Conservation (phyloP, 176 grass and related monocot species). For the Ensete ventricosum region DNA sequence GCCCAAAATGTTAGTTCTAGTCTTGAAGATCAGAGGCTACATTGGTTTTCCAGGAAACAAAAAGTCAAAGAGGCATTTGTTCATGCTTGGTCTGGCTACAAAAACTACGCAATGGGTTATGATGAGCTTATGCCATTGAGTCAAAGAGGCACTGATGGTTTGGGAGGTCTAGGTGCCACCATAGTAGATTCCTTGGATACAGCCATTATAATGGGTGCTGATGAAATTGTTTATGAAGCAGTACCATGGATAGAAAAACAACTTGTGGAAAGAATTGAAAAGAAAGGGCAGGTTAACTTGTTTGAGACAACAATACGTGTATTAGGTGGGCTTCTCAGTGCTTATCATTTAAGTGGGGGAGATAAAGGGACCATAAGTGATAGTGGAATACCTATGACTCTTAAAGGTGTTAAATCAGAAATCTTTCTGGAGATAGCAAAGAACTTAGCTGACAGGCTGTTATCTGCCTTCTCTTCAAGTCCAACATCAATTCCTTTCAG, state of each 20-base stretch:
- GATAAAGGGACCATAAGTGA: constrained; percentile 27
- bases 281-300: constrained; percentile 92
- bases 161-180: constrained; percentile 91
- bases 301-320: constrained; percentile 98
- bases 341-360: constrained; percentile 75
- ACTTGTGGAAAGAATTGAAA: constrained; percentile 63
- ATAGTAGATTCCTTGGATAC: constrained; percentile 89
- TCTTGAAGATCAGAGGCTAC: constrained; percentile 24
- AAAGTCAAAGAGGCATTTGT: constrained; percentile 91
- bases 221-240: constrained; percentile 70
- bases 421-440: constrained; percentile 68
- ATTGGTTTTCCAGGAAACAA: constrained; percentile 60
- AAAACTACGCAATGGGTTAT: constrained; percentile 74
- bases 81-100: constrained; percentile 94
- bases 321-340: constrained; percentile 96
- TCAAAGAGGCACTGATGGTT: constrained; percentile 69
- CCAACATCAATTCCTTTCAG: constrained; percentile 88
- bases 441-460: constrained; percentile 69
- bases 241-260: constrained; percentile 79
- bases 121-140: constrained; percentile 93
- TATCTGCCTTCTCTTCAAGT: constrained; percentile 80
- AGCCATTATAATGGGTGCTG: constrained; percentile 87
- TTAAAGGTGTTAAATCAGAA: constrained; percentile 45
- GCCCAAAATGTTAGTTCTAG: constrained; percentile 47
- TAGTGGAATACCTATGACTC: constrained; percentile 42